Base-by-base conservation (phyloP, 78 protist genomes). In the Chrysochromulina parva region DNA sequence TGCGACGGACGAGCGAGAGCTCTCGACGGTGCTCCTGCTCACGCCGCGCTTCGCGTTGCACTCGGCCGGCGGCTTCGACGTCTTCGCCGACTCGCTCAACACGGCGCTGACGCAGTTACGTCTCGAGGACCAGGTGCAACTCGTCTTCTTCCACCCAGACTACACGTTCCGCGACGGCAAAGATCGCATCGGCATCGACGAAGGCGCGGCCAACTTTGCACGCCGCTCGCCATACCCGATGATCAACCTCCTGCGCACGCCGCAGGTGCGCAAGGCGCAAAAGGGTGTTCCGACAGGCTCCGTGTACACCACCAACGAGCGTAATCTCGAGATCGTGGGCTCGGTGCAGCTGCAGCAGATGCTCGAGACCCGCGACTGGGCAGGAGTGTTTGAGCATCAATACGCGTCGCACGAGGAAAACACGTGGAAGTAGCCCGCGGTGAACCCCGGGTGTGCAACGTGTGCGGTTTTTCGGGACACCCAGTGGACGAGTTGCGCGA, bases 121-220 rank as follows among this genome's bases (percentile, higher is more conserved):
- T 2, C n/a, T 78, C 20, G 86, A 78, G 38, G 50, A 6, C 17
- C 19, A 53, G 47, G 10, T 24, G 28, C 86, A 78, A 50, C 86
- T 78, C 19, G 86, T 78, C 59, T 78, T 78, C 86, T 78, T 78
- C 60, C 86, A 78, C 62, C 86, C 86, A 3, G 86, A 69, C 53
- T 78, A 22, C 86, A 53, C 86, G 9, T 78, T 78, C 47, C 86
- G 86, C 28, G 86, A 78, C 60, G 86, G 86, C 47, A 78, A 78
- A 62, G 26, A 52, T 14, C 38, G 86, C 53, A 2, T 22, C 24
- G 86, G 86, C 16, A 50, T 5, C 20, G 86, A 78, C 38, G 86
- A 19, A 58, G 62, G 0, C 13, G 85, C 86, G 0, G 86, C 86
- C 28, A 78, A 78, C 59, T 78, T 10, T 24, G 86, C 86, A 0